A percentile compares a stretch with the other conserved stretches of the same genome.
Conservation (phyloP, 495 filamentous ascomycete genomes). For the Aspergillus kassunensis region DNA sequence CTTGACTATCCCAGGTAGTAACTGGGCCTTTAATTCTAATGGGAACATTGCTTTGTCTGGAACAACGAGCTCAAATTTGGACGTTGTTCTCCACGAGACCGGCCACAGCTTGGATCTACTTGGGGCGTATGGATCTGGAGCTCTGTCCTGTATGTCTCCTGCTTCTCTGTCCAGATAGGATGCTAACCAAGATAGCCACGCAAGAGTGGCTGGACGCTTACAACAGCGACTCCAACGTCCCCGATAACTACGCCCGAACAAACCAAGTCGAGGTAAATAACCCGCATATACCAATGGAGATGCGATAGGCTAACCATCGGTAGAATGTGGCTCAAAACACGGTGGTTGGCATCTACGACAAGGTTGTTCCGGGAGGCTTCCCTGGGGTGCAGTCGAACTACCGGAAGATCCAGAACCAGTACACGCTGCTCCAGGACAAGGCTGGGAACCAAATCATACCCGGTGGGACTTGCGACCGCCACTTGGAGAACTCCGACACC, state of each 20-base stretch:
- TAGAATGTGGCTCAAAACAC: conserved; percentile 11
- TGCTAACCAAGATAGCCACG: background rate
- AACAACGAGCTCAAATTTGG: background rate
- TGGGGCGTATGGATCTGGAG: background rate
- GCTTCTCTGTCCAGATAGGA: background rate
- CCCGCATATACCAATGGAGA: background rate
- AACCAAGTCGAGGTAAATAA: conserved; percentile 7
- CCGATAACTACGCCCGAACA: conserved; percentile 4
- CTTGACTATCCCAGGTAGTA: conserved; percentile 6
- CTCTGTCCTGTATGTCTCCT: background rate
- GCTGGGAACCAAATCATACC: conserved; percentile 2
- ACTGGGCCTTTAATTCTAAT: conserved; percentile 6
- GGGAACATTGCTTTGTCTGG: conserved; percentile 8
- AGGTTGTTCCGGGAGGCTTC: background rate
- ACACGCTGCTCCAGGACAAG: background rate
- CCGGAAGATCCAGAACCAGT: conserved; percentile 4
- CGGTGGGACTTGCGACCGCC: conserved; percentile 7
- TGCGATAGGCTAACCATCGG: background rate
- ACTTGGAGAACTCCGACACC: conserved; percentile 7
- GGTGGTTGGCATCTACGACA: conserved; percentile 4
- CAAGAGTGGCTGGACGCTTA: conserved; percentile 6
- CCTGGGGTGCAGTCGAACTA: conserved; percentile 2
- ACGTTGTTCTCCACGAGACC: conserved; percentile 8
- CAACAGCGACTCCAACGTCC: background rate
- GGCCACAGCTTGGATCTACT: conserved; percentile 6